These are phyloP conservation scores for Aegilops umbellulata DNA, from an alignment of 176 grass and related monocot genomes.

Conservation along the genomic window DNA sequence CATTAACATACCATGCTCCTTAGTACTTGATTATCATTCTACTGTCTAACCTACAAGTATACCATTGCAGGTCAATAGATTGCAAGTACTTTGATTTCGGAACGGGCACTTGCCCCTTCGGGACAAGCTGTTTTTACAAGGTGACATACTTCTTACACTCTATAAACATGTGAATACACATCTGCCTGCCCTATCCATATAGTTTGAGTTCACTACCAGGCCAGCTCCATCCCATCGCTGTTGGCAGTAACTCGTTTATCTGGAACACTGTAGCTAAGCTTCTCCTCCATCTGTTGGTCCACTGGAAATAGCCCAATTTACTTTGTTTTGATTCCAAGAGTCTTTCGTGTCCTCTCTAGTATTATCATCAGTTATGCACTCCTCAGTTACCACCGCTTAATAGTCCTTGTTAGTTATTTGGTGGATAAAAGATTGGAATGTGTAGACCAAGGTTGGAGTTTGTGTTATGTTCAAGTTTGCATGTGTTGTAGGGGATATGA, in stretches of 20 bases:
- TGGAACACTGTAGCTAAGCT: neutral
- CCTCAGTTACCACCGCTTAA: neutral
- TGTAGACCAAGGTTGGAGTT: neutral
- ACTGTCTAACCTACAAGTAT: constrained; percentile 27
- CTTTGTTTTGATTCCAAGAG: neutral
- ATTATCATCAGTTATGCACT: neutral
- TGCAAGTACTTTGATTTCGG: constrained; percentile 99
- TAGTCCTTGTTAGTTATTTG: neutral
- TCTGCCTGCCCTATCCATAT: neutral
- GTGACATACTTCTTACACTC: constrained; percentile 31
- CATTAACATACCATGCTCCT: neutral
- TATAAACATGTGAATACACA: constrained; percentile 12
- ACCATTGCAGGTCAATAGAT: constrained; percentile 82
- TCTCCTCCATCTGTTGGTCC: neutral
- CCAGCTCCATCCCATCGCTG: neutral
- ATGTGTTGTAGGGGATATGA: neutral
- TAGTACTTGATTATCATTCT: neutral
- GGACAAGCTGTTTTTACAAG: constrained; percentile 84
- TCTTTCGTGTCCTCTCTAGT: neutral
- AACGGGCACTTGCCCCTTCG: constrained; percentile 81
- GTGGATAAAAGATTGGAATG: constrained; percentile 8
- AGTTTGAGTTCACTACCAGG: neutral
- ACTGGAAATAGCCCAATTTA: neutral
- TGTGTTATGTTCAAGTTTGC: constrained; percentile 2
- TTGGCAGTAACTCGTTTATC: neutral